Percentiles rank a stretch among this genome's conserved stretches.
These are phyloP conservation scores for Aphanomyces invadans DNA, from an alignment of 352 stramenopile species.

Conservation along the genomic window DNA sequence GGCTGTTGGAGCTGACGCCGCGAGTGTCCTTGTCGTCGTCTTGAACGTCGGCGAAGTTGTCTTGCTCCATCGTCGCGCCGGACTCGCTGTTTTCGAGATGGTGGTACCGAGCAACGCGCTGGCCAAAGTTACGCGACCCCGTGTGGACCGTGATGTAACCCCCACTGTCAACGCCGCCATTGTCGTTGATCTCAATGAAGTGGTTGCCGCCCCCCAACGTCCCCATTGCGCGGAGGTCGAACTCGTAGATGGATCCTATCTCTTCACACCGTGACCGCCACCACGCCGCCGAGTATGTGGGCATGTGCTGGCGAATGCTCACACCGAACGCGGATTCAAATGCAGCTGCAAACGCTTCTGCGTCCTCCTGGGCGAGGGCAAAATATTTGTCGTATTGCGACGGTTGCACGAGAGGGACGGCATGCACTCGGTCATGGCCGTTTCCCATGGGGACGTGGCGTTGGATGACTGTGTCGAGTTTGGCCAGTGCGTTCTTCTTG, in stretches of 20 bases:
- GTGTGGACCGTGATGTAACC: constrained; percentile 28
- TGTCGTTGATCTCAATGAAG: constrained; percentile 28
- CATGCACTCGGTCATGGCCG: constrained; percentile 10
- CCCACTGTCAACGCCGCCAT: constrained; percentile 1
- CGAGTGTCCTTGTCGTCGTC: constrained; percentile 20
- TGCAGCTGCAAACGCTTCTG: constrained; percentile 24
- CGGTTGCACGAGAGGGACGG: neutral
- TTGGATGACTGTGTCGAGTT: constrained; percentile 26
- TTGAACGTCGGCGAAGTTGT: constrained; percentile 16
- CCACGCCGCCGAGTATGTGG: neutral
- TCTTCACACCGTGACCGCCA: neutral
- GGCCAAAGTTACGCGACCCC: constrained; percentile 27
- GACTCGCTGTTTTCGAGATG: constrained; percentile 20
- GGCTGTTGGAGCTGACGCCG: constrained; percentile 22
- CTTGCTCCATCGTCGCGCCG: no score
- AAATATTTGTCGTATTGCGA: constrained; percentile 24
- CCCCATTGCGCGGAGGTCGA: constrained; percentile 8
- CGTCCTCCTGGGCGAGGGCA: constrained; percentile 10
- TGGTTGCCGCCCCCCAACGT: constrained; percentile 30
- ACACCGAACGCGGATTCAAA: constrained; percentile 6
- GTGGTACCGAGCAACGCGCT: constrained; percentile 27
- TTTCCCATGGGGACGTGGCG: constrained; percentile 29
- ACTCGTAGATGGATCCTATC: constrained; percentile 24
- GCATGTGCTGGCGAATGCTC: neutral
- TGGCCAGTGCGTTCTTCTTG: constrained; percentile 21